phyloP scores from a whole-genome alignment of 163 green algal species.

The Volvox carteri region DNA sequence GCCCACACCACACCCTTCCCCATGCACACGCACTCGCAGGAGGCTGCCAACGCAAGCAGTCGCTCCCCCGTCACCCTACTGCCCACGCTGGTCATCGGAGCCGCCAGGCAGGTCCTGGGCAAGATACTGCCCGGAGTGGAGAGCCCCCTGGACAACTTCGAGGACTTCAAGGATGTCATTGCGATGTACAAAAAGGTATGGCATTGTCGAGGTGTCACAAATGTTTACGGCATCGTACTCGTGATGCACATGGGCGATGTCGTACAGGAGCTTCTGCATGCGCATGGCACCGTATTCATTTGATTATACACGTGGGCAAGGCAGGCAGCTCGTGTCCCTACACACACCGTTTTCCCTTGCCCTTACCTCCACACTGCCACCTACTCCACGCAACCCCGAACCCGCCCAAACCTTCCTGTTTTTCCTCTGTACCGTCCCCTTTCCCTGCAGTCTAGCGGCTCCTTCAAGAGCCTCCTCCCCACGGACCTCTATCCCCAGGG shows the following conservation, averaged over 20 bases:
- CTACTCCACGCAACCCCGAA: no score
- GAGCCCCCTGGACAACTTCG: slow-evolving; percentile 15
- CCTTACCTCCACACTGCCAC: no score
- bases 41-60: not conserved
- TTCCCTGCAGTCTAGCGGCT: not conserved
- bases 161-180: slow-evolving; percentile 45
- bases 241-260: no score
- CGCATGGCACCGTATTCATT: no score
- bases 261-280: no score
- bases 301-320: no score
- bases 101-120: not conserved
- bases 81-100: slow-evolving; percentile 23
- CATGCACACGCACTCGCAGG: no score
- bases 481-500: not conserved
- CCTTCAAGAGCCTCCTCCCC: not conserved
- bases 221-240: not conserved
- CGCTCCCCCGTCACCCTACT: slow-evolving; percentile 4
- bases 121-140: not conserved
- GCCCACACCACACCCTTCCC: no score
- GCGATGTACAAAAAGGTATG: slow-evolving; percentile 50
- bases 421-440: no score
- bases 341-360: no score
- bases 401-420: not conserved
- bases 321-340: no score
- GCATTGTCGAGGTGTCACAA: not conserved